Conservation (phyloP, 805 yeast genomes). For the Spathaspora gorwiae region DNA sequence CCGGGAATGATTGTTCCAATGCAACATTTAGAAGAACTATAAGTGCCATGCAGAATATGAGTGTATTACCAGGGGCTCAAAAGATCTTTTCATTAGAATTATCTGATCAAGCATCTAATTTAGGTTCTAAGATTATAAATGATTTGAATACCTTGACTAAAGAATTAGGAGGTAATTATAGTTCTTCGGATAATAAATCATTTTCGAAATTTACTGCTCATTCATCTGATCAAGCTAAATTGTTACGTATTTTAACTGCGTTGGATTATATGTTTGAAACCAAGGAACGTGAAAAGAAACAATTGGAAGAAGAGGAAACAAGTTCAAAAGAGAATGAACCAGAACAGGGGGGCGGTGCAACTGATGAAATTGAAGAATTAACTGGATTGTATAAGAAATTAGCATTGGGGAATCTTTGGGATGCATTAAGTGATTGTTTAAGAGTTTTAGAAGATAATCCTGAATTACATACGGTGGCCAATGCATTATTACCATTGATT, state of each 20-base stretch:
- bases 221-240: constrained; percentile 81
- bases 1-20: constrained; percentile 80
- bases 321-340: constrained; percentile 44
- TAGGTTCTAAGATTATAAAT: constrained; percentile 50
- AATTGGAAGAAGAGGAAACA: constrained; percentile 19
- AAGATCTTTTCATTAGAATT: constrained; percentile 63
- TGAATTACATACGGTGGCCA: constrained; percentile 52
- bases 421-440: constrained; percentile 70
- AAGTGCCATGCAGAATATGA: constrained; percentile 72
- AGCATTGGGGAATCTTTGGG: constrained; percentile 80
- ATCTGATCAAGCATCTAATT: constrained; percentile 54
- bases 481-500: constrained; percentile 77
- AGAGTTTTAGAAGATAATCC: constrained; percentile 56
- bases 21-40: constrained; percentile 81
- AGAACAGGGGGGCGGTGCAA: constrained; percentile 10
- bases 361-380: constrained; percentile 43
- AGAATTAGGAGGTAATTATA: constrained; percentile 37
- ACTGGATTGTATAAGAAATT: constrained; percentile 61
- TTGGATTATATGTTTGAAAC: constrained; percentile 72
- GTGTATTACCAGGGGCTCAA: constrained; percentile 57
- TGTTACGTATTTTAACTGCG: constrained; percentile 83
- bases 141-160: constrained; percentile 51
- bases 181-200: constrained; percentile 44
- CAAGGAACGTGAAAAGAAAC: constrained; percentile 21
- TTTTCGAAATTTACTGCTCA: constrained; percentile 70